Conservation (phyloP, 2,329 filamentous ascomycete species). For the Neonectria magnoliae region DNA sequence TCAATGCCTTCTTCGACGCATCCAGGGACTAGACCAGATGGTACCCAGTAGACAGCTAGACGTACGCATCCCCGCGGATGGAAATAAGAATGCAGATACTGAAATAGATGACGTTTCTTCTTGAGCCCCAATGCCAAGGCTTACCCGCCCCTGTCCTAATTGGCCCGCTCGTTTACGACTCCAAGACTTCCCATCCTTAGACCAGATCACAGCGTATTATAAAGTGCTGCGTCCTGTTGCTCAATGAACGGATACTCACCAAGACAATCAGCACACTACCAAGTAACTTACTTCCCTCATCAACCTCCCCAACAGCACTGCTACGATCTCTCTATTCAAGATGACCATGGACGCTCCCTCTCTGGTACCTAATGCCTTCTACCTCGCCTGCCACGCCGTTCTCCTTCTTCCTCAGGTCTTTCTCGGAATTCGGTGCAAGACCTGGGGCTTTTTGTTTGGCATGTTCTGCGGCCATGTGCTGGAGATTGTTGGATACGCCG, state of each 20-base stretch:
- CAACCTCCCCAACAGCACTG: background rate
- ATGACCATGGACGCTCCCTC: conserved; percentile 31
- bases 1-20: background rate
- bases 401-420: conserved; percentile 53
- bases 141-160: background rate
- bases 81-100: background rate
- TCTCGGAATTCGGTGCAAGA: conserved; percentile 51
- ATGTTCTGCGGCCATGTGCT: conserved; percentile 63
- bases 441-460: conserved; percentile 53
- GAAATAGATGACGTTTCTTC: background rate
- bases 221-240: background rate
- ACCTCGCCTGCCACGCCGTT: conserved; percentile 53
- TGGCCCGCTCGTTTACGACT: conserved; percentile 21
- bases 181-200: background rate
- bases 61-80: background rate
- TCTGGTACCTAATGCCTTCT: conserved; percentile 40
- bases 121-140: conserved; percentile 8
- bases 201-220: background rate
- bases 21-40: background rate
- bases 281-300: background rate
- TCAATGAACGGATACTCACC: background rate
- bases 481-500: conserved; percentile 69
- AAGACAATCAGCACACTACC: background rate
- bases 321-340: background rate
- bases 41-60: background rate